phyloP scores from a whole-genome alignment of 495 filamentous ascomycete species.

The Talaromyces adpressus region DNA sequence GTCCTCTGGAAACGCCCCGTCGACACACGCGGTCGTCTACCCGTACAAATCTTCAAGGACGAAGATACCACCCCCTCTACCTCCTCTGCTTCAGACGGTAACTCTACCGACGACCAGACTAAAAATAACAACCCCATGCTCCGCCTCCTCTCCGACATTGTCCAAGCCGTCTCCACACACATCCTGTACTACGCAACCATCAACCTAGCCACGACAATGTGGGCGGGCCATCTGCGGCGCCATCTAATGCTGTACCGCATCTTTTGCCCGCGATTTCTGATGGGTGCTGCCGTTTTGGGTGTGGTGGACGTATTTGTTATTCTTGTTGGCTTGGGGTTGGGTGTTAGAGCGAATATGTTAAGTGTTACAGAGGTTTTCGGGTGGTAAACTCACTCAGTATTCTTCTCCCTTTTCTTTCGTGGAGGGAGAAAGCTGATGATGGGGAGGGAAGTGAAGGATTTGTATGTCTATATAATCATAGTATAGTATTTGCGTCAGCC shows the following conservation, averaged over 20 bases:
- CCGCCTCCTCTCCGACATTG: slow-evolving; percentile 56
- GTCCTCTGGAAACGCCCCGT: slow-evolving; percentile 76
- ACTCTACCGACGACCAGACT: slow-evolving; percentile 39
- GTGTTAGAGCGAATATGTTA: slow-evolving; percentile 61
- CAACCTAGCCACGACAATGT: slow-evolving; percentile 75
- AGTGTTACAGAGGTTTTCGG: slow-evolving; percentile 89
- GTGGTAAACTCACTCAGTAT: no score
- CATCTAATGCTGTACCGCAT: slow-evolving; percentile 98
- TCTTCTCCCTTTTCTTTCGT: not conserved
- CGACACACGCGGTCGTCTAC: slow-evolving; percentile 24
- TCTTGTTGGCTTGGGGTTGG: slow-evolving; percentile 55
- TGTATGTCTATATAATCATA: not conserved
- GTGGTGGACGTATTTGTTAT: slow-evolving; percentile 71
- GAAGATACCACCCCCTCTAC: not conserved
- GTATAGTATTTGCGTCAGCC: not conserved
- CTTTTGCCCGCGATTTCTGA: slow-evolving; percentile 85
- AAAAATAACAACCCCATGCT: slow-evolving; percentile 12
- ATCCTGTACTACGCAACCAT: slow-evolving; percentile 75
- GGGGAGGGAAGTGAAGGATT: not conserved
- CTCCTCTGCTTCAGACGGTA: slow-evolving; percentile 5
- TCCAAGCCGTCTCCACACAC: slow-evolving; percentile 63
- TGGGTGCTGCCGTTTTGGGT: slow-evolving; percentile 62
- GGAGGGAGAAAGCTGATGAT: no score
- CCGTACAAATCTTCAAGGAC: slow-evolving; percentile 9
- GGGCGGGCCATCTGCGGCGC: slow-evolving; percentile 76